Conservation (phyloP, 169 alveolate species). For the Plasmodium vivax region DNA sequence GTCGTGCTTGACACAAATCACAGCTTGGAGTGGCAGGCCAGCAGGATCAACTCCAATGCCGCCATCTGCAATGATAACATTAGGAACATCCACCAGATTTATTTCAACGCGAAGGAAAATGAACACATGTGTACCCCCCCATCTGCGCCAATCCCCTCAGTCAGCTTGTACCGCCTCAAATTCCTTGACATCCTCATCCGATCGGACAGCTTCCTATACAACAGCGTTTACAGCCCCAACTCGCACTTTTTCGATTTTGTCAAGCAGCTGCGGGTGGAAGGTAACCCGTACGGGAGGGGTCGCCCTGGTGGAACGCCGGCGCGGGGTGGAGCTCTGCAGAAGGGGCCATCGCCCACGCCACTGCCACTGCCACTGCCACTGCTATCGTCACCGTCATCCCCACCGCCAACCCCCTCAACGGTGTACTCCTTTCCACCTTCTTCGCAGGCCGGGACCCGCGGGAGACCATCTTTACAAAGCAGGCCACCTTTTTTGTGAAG, state of each 20-base stretch:
- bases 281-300: not conserved
- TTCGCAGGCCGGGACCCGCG: not conserved
- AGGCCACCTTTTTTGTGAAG: conserved; percentile 35
- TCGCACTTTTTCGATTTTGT: conserved; percentile 50
- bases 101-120: conserved; percentile 14
- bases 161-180: conserved; percentile 53
- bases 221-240: conserved; percentile 18
- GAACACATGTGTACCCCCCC: not conserved
- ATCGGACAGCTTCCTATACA: conserved; percentile 54
- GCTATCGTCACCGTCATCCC: no score
- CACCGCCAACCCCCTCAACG: no score
- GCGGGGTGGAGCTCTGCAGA: not conserved
- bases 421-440: not conserved
- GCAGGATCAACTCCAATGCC: not conserved
- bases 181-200: conserved; percentile 33
- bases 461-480: conserved; percentile 61
- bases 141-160: not conserved
- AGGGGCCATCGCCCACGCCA: not conserved
- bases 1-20: conserved; percentile 23
- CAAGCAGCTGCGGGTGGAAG: conserved; percentile 10
- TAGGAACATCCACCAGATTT: conserved; percentile 33
- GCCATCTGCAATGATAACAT: conserved; percentile 57
- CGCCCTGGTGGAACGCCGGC: not conserved
- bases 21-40: not conserved
- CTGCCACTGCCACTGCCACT: not conserved